phyloP scores from a whole-genome alignment of 148 eudicot genomes.

The Rhododendron griersonianum region DNA sequence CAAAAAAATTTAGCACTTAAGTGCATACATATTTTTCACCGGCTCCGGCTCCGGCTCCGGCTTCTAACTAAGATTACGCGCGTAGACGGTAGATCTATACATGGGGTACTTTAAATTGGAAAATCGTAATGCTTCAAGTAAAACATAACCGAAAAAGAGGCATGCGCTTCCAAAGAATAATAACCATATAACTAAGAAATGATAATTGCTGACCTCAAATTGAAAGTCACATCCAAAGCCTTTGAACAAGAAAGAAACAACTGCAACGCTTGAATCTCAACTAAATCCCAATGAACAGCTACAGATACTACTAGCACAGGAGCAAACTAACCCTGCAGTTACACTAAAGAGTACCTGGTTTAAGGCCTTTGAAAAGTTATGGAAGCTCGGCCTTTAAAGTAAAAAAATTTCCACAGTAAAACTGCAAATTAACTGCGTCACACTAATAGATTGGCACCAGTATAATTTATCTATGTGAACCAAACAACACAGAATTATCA shows the following conservation, averaged over 20 bases:
- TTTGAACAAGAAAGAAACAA: background rate
- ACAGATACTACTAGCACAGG: background rate
- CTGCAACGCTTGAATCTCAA: background rate
- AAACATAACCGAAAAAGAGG: background rate
- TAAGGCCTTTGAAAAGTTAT: background rate
- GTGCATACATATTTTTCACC: background rate
- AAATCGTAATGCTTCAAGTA: background rate
- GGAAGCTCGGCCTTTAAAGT: background rate
- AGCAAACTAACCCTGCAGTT: background rate
- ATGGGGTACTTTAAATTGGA: no score
- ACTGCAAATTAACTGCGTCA: background rate
- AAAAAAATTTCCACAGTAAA: background rate
- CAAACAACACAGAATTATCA: background rate
- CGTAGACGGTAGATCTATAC: background rate
- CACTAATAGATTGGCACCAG: background rate
- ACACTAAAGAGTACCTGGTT: background rate
- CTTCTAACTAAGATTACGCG: no score
- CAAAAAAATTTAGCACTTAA: no score
- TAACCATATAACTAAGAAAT: background rate
- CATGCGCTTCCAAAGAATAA: background rate
- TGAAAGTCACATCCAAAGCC: background rate
- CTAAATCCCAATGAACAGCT: background rate
- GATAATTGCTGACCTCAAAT: background rate
- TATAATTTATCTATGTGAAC: background rate
- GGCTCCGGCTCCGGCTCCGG: background rate